Evolutionary conservation across 1,284 basidiomycete species (phyloP).

Genomic region (Trichosporon sp.): DNA sequence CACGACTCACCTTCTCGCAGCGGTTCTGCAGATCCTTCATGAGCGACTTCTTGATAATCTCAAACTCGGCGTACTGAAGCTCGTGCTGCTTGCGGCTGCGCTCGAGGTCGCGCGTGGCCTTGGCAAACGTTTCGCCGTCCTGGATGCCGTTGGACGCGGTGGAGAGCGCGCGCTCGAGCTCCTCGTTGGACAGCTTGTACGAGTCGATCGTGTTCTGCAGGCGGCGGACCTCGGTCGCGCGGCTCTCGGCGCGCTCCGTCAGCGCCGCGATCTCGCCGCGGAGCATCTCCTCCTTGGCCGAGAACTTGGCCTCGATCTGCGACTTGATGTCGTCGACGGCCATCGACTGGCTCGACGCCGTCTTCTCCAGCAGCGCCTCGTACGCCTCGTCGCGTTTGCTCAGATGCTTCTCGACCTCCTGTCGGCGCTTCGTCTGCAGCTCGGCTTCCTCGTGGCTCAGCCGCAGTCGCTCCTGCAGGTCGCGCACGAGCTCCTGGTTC

Average conservation of each 20-base stretch:
- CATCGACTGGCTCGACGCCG: conserved; percentile 34
- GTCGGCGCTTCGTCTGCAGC: conserved; percentile 71
- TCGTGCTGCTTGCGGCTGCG: conserved; percentile 94
- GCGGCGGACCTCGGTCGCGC: conserved; percentile 75
- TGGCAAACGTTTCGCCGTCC: conserved; percentile 91
- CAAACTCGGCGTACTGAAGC: conserved; percentile 94
- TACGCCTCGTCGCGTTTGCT: conserved; percentile 83
- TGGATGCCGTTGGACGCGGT: conserved; percentile 94
- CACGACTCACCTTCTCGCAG: conserved; percentile 89
- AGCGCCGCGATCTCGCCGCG: conserved; percentile 81
- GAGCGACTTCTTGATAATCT: conserved; percentile 95
- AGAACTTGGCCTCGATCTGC: conserved; percentile 91
- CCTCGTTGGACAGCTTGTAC: conserved; percentile 94
- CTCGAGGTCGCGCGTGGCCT: conserved; percentile 95
- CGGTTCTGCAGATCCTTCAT: conserved; percentile 99
- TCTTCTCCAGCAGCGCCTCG: conserved; percentile 76
- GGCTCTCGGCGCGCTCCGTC: conserved; percentile 85
- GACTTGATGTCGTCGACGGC: conserved; percentile 84
- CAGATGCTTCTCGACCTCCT: conserved; percentile 82
- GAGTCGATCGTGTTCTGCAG: conserved; percentile 84
- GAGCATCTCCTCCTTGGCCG: conserved; percentile 84
- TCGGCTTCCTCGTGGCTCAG: conserved; percentile 91
- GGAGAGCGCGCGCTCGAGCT: conserved; percentile 95
- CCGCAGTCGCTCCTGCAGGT: conserved; percentile 82
- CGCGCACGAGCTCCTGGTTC: conserved; percentile 75